Evolutionary conservation across 2,329 filamentous ascomycete genomes (phyloP).

Genomic region (Herpomyces periplanetae): DNA sequence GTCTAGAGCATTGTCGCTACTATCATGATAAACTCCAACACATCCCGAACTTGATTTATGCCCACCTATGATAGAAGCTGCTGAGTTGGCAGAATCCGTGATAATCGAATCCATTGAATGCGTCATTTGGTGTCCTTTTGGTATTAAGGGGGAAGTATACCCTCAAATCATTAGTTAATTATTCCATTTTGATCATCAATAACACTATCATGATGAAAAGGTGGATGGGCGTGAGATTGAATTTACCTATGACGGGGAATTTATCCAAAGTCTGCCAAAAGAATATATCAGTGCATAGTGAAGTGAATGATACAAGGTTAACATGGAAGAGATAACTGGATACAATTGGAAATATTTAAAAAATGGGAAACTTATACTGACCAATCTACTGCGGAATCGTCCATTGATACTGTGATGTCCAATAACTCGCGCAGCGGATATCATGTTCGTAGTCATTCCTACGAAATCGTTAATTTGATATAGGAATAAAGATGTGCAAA

Average conservation of each 20-base stretch:
- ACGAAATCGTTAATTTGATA: conserved; percentile 7
- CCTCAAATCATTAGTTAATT: too few relatives aligned
- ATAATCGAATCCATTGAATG: conserved; percentile 55
- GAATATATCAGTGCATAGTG: too few relatives aligned
- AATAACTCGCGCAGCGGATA: conserved; percentile 32
- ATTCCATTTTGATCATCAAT: too few relatives aligned
- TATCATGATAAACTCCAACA: conserved; percentile 43
- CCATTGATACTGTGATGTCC: conserved; percentile 51
- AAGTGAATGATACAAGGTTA: too few relatives aligned
- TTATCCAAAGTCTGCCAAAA: too few relatives aligned
- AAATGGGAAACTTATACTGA: not conserved
- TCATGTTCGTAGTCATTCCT: conserved; percentile 35
- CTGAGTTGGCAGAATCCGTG: conserved; percentile 52
- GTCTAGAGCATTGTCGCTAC: conserved; percentile 27
- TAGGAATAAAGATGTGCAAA: conserved; percentile 6
- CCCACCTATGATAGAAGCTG: conserved; percentile 38
- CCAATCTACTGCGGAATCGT: conserved; percentile 31
- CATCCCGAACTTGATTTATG: conserved; percentile 56
- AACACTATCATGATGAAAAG: too few relatives aligned
- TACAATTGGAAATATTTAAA: not conserved
- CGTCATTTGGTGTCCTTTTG: conserved; percentile 14
- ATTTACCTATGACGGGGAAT: conserved; percentile 52
- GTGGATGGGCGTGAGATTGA: too few relatives aligned
- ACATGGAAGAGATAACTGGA: too few relatives aligned
- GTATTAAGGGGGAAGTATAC: too few relatives aligned